Evolutionary conservation across 129 eudicot species (phyloP).

Genomic region (Ambrosia artemisiifolia): DNA sequence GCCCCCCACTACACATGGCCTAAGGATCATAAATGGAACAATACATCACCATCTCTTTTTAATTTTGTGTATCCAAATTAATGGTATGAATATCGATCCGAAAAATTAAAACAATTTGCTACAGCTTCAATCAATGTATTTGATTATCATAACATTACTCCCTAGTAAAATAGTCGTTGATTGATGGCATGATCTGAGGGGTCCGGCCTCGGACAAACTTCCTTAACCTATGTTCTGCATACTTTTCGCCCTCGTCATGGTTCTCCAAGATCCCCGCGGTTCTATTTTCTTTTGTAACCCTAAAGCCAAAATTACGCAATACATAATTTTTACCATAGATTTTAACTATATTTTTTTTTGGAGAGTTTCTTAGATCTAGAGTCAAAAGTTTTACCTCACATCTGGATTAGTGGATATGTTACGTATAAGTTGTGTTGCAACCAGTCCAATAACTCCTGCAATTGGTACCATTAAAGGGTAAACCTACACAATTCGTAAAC

Average conservation of each 20-base stretch:
- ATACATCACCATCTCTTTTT: not conserved
- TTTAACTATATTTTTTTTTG: too few species aligned
- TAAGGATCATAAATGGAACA: too few species aligned
- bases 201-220: conserved; percentile 43
- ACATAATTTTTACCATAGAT: too few species aligned
- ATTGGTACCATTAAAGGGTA: conserved; percentile 46
- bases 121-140: not conserved
- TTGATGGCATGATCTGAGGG: conserved; percentile 44
- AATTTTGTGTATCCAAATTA: too few species aligned
- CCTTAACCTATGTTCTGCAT: conserved; percentile 37
- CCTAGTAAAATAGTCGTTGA: conserved; percentile 40
- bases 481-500: conserved; percentile 15
- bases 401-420: conserved; percentile 54
- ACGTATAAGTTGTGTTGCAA: conserved; percentile 50
- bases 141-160: not conserved
- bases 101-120: too few species aligned
- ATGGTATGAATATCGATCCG: too few species aligned
- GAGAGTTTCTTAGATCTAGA: not conserved
- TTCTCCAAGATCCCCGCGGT: conserved; percentile 51
- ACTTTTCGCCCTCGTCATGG: conserved; percentile 46
- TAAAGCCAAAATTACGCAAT: not conserved
- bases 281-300: conserved; percentile 52
- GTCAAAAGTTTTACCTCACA: conserved; percentile 37
- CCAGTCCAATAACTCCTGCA: conserved; percentile 43
- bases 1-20: too few species aligned